phyloP scores from a whole-genome alignment of 202 grass and related monocot genomes.

The Panicum hallii region DNA sequence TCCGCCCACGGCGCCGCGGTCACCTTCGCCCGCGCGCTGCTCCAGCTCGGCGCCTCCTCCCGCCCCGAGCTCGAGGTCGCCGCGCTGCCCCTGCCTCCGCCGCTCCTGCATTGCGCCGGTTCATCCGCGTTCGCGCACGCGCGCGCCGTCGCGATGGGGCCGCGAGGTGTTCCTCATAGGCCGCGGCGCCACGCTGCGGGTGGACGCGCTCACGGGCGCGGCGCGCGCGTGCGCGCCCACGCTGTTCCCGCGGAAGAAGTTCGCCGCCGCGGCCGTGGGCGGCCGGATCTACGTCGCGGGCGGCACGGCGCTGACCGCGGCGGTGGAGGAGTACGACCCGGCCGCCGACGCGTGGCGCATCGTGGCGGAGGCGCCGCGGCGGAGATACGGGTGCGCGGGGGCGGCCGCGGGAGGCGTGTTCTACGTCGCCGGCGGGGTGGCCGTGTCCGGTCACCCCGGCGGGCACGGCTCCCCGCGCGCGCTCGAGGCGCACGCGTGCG shows the following conservation, averaged over 20 bases:
- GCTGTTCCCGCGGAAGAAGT: slow-evolving; percentile 76
- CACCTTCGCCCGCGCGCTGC: slow-evolving; percentile 37
- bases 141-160: slow-evolving; percentile 49
- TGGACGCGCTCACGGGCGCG: slow-evolving; percentile 66
- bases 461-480: slow-evolving; percentile 40
- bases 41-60: slow-evolving; percentile 28
- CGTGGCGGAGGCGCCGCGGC: slow-evolving; percentile 41
- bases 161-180: slow-evolving; percentile 72
- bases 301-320: slow-evolving; percentile 58
- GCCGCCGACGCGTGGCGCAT: slow-evolving; percentile 27
- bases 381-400: slow-evolving; percentile 81
- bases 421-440: slow-evolving; percentile 76
- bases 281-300: slow-evolving; percentile 77
- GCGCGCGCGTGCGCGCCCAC: slow-evolving; percentile 45
- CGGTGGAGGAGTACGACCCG: slow-evolving; percentile 93
- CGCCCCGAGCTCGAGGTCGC: slow-evolving; percentile 11
- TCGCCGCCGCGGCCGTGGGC: slow-evolving; percentile 59
- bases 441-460: slow-evolving; percentile 33
- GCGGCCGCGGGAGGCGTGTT: slow-evolving; percentile 63
- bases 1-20: not conserved
- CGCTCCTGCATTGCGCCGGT: slow-evolving; percentile 24
- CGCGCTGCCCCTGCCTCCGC: slow-evolving; percentile 41
- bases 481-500: slow-evolving; percentile 66
- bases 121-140: slow-evolving; percentile 55
- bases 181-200: slow-evolving; percentile 55